Evolutionary conservation across 805 yeast species (phyloP), one percentile per base, ranked within the genome.

Genomic region (Starmerella floris): DNA sequence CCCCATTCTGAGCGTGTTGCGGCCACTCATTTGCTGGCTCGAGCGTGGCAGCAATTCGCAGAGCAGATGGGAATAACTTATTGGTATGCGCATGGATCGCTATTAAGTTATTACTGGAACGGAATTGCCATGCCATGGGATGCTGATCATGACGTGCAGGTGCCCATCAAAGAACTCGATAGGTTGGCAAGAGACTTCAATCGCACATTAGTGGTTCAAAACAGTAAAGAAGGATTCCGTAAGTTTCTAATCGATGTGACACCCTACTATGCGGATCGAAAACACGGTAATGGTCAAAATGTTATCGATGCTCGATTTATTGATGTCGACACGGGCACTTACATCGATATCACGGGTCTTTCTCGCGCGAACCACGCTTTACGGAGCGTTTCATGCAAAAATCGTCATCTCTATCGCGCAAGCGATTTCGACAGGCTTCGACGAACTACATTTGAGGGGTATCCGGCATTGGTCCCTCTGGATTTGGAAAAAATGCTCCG

Each of bases 361-460:
- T 60, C 67, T 5, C 39, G 44, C 10, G 25, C 32, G 11, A 39
- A 25, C 30, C 42, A 40, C n/a, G 34, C 35, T 6, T 31, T 36
- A 11, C 19, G 8, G 30, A 27, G 35, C 11, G 36, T 62, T 48
- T 63, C 68, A 45, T 76, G 82, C 60, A 67, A 74, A 39, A 74
- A 76, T 54, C 59, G 65, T 46, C 85, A 82, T 57, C 68, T 66
- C 48, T 73, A 72, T 56, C 55, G 62, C 6, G 54, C 65, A 27
- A 66, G 67, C 8, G 75, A 72, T 38, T 55, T 80, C 15, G 54
- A 65, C 9, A 79, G 83, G 0, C 61, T 81, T 45, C 59, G 69
- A 3, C 62, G 69, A 27, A 68, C 81, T 0, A 50, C 64, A 17
- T 77, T 74, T 50, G 87, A 81, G 56, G 83, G 83, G 2, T 69